Evolutionary conservation across 164 flowering plant species (phyloP).

Genomic region (Kalanchoe fedtschenkoi): DNA sequence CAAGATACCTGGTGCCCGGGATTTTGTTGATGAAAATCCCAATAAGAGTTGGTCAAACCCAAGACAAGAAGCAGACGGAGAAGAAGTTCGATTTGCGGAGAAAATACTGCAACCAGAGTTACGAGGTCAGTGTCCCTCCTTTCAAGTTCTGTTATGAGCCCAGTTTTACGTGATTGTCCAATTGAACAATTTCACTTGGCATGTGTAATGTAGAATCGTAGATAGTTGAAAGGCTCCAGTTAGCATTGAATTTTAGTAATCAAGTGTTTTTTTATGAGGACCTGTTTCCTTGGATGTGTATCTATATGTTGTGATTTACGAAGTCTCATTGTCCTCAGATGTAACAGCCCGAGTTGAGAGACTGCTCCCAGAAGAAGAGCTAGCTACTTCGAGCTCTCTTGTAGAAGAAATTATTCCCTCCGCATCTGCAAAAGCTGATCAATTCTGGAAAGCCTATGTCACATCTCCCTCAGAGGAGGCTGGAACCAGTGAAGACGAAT

Average conservation of each 20-base stretch:
- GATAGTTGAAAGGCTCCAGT: neutral
- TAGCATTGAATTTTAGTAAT: neutral
- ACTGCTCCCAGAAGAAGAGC: slow-evolving; percentile 30
- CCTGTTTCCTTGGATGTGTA: neutral
- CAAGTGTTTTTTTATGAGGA: neutral
- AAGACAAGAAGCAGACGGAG: slow-evolving; percentile 22
- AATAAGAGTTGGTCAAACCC: slow-evolving; percentile 18
- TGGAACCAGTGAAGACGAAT: slow-evolving; percentile 23
- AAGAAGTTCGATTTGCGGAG: slow-evolving; percentile 9
- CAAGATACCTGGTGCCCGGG: slow-evolving; percentile 29
- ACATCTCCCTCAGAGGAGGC: slow-evolving; percentile 17
- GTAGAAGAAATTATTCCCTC: slow-evolving; percentile 15
- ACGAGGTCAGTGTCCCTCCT: slow-evolving; percentile 27
- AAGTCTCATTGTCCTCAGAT: slow-evolving; percentile 18
- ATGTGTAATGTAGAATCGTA: neutral
- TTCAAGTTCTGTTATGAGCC: neutral
- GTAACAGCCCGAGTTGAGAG: slow-evolving; percentile 17
- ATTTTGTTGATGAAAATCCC: slow-evolving; percentile 27
- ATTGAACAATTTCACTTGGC: neutral
- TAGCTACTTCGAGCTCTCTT: slow-evolving; percentile 19
- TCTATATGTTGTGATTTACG: neutral
- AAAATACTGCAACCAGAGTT: slow-evolving; percentile 15
- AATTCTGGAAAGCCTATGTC: slow-evolving; percentile 36
- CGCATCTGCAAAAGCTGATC: slow-evolving; percentile 20
- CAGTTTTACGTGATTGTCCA: neutral